These are phyloP conservation scores for Neolentinus lepideus DNA, from an alignment of 1,284 basidiomycete species.

Conservation along the genomic window DNA sequence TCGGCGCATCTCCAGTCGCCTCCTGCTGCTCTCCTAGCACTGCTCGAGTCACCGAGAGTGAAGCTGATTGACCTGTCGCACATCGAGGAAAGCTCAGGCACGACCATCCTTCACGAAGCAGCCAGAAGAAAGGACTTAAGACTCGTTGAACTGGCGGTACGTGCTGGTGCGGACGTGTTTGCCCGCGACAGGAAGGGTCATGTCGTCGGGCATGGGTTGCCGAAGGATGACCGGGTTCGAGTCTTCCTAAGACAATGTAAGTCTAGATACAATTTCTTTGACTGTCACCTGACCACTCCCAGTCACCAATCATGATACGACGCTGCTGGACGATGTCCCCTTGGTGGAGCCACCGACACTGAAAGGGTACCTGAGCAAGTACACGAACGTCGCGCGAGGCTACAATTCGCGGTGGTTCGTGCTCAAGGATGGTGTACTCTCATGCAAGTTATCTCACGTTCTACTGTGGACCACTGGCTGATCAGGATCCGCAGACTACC, in stretches of 20 bases:
- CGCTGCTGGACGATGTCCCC: slow-evolving; percentile 42
- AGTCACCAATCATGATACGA: slow-evolving; percentile 79
- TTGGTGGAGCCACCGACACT: slow-evolving; percentile 56
- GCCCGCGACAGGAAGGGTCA: slow-evolving; percentile 78
- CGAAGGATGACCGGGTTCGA: slow-evolving; percentile 76
- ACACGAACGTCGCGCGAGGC: slow-evolving; percentile 85
- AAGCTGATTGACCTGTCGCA: slow-evolving; percentile 60
- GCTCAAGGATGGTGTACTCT: slow-evolving; percentile 78
- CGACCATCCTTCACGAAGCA: slow-evolving; percentile 84
- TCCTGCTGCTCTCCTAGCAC: slow-evolving; percentile 39
- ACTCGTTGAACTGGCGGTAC: slow-evolving; percentile 78
- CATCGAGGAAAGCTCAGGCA: slow-evolving; percentile 73
- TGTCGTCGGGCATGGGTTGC: slow-evolving; percentile 63
- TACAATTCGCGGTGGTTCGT: slow-evolving; percentile 96
- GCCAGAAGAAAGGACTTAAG: slow-evolving; percentile 77
- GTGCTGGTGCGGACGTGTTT: slow-evolving; percentile 88
- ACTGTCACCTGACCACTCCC: background rate
- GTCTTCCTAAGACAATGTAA: slow-evolving; percentile 82
- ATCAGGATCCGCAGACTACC: slow-evolving; percentile 59
- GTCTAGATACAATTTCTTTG: slow-evolving; percentile 16
- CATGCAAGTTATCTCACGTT: slow-evolving; percentile 46
- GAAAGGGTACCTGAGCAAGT: slow-evolving; percentile 84
- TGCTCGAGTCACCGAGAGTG: slow-evolving; percentile 58
- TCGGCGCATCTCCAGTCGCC: slow-evolving; percentile 43
- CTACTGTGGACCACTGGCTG: background rate